phyloP scores from a whole-genome alignment of 1,139 yeast species.

The Nakaseomyces delphensis region DNA sequence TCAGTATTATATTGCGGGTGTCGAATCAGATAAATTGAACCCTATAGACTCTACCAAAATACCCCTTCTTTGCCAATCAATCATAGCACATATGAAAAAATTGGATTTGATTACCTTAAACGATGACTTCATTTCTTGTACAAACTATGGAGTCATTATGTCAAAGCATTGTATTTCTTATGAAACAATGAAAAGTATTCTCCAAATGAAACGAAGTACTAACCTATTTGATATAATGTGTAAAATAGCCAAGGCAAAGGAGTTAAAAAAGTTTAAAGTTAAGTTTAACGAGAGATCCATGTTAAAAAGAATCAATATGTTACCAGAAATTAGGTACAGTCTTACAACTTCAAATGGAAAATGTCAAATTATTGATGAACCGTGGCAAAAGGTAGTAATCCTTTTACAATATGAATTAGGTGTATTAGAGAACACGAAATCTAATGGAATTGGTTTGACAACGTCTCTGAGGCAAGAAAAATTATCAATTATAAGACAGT shows the following conservation, averaged over 20 bases:
- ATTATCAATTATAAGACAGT: slow-evolving; percentile 34
- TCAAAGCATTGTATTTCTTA: slow-evolving; percentile 39
- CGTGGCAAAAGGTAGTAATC: slow-evolving; percentile 33
- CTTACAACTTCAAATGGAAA: slow-evolving; percentile 22
- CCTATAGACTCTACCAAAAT: slow-evolving; percentile 28
- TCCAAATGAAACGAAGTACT: slow-evolving; percentile 17
- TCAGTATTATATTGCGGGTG: not conserved
- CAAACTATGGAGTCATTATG: slow-evolving; percentile 26
- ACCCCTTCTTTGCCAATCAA: slow-evolving; percentile 27
- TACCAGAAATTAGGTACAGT: slow-evolving; percentile 34
- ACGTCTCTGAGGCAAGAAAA: slow-evolving; percentile 38
- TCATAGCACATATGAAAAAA: not conserved
- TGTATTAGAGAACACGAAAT: slow-evolving; percentile 38
- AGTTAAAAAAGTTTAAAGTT: slow-evolving; percentile 35
- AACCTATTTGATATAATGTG: slow-evolving; percentile 26
- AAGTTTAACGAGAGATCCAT: slow-evolving; percentile 39
- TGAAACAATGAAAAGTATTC: slow-evolving; percentile 36
- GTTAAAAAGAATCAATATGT: slow-evolving; percentile 36
- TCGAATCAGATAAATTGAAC: slow-evolving; percentile 27
- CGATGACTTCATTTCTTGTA: slow-evolving; percentile 28
- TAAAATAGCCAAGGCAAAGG: slow-evolving; percentile 33
- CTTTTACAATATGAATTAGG: slow-evolving; percentile 42
- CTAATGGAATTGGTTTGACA: slow-evolving; percentile 35
- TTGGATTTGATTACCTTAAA: slow-evolving; percentile 29
- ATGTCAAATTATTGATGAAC: slow-evolving; percentile 21